Evolutionary conservation across 345 rosid genomes (phyloP).

Genomic region (Angophora floribunda): DNA sequence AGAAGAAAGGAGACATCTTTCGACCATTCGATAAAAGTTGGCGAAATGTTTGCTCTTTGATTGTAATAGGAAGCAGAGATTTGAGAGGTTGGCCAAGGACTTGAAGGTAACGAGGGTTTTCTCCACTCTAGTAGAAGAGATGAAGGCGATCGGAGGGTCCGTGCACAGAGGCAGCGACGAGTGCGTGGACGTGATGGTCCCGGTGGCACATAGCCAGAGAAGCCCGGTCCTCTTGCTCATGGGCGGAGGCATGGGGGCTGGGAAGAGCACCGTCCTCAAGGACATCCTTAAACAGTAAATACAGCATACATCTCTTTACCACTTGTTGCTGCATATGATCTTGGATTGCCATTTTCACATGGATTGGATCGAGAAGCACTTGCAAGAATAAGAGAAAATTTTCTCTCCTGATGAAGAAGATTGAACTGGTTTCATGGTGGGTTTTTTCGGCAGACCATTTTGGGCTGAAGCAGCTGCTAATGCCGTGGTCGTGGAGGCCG

Average conservation of each 20-base stretch:
- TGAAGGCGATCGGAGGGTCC: constrained; percentile 47
- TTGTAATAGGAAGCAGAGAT: constrained; percentile 52
- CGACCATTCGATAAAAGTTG: not conserved
- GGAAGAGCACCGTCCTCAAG: constrained; percentile 93
- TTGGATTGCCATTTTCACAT: not conserved
- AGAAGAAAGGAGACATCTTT: not conserved
- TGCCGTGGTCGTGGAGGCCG: constrained; percentile 87
- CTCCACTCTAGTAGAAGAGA: constrained; percentile 71
- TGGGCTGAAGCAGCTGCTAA: constrained; percentile 74
- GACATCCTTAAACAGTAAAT: constrained; percentile 66
- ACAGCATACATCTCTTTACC: not conserved
- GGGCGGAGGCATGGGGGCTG: constrained; percentile 99
- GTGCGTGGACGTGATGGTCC: constrained; percentile 78
- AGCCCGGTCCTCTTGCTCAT: constrained; percentile 88
- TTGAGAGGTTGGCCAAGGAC: constrained; percentile 60
- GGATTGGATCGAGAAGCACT: not conserved
- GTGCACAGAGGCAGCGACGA: constrained; percentile 21
- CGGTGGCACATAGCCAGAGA: constrained; percentile 55
- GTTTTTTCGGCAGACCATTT: constrained; percentile 43
- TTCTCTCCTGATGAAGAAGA: not conserved
- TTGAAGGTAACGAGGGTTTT: constrained; percentile 64
- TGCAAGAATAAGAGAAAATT: not conserved
- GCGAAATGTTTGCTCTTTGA: not conserved
- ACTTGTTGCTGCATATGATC: not conserved
- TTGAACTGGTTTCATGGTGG: not conserved